Evolutionary conservation across 2,329 filamentous ascomycete genomes (phyloP).

Genomic region (Periconia macrospinosa): DNA sequence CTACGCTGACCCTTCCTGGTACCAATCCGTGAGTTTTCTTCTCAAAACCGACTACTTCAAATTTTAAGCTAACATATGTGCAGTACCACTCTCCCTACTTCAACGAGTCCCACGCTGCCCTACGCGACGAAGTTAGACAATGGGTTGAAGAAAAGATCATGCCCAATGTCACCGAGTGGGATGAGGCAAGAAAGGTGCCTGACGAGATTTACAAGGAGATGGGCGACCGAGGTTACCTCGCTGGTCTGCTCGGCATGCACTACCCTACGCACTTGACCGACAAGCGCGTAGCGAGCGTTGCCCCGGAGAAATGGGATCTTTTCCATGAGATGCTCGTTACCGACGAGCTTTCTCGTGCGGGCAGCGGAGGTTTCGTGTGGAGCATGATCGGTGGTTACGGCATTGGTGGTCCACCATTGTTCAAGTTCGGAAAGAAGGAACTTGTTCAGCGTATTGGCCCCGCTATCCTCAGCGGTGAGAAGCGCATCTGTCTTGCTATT

Average conservation of each 20-base stretch:
- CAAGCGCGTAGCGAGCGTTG: conserved; percentile 73
- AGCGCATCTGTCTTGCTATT: conserved; percentile 96
- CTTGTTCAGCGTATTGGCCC: conserved; percentile 87
- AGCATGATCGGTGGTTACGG: conserved; percentile 96
- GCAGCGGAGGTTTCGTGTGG: conserved; percentile 93
- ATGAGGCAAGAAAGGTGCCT: conserved; percentile 89
- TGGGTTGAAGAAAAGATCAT: conserved; percentile 91
- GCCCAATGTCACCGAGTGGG: conserved; percentile 93
- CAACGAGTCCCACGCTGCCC: conserved; percentile 89
- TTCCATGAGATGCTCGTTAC: conserved; percentile 98
- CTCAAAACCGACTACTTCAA: background rate
- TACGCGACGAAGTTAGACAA: conserved; percentile 86
- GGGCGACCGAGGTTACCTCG: conserved; percentile 88
- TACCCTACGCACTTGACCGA: conserved; percentile 77
- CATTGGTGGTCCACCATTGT: conserved; percentile 86
- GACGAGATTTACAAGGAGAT: conserved; percentile 92
- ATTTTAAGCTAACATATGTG: background rate
- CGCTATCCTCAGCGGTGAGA: conserved; percentile 85
- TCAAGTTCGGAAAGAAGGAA: conserved; percentile 87
- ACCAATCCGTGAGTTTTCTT: conserved; percentile 79
- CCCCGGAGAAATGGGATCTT: conserved; percentile 90
- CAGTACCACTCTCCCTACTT: conserved; percentile 96
- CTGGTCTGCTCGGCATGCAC: conserved; percentile 83
- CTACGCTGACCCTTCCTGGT: conserved; percentile 92
- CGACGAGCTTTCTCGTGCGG: conserved; percentile 87